Evolutionary conservation across 2,329 filamentous ascomycete species (phyloP).

Genomic region (Emmonsiellopsis sp.): DNA sequence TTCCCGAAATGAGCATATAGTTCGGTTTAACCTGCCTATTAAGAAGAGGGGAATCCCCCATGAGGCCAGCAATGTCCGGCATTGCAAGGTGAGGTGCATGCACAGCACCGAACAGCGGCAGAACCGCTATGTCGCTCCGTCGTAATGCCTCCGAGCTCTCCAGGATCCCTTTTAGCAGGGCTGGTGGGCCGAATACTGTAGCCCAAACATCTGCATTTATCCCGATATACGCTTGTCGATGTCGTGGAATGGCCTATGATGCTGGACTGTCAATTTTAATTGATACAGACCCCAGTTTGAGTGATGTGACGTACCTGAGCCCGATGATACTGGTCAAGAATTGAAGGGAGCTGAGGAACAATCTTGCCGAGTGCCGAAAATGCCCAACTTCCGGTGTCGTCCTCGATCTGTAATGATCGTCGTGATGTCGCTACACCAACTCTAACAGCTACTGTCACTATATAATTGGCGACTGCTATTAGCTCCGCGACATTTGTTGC

Average conservation of each 20-base stretch:
- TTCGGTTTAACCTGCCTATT: not conserved
- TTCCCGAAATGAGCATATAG: not conserved
- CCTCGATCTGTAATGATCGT: not conserved
- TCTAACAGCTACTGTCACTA: not conserved
- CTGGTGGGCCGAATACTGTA: not conserved
- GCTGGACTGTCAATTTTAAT: not conserved
- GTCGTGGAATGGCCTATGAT: not conserved
- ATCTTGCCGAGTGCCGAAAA: not conserved
- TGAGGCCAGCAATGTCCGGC: not conserved
- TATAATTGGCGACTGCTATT: too few species aligned
- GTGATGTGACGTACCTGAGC: too few species aligned
- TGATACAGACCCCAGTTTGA: not conserved
- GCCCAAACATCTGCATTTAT: not conserved
- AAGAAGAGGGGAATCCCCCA: not conserved
- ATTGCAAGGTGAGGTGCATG: not conserved
- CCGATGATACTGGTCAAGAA: too few species aligned
- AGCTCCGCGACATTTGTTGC: too few species aligned
- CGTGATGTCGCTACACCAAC: not conserved
- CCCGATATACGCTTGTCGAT: not conserved
- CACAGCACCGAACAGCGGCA: too few species aligned
- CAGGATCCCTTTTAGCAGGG: too few species aligned
- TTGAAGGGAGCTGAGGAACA: not conserved
- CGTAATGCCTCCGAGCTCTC: too few species aligned
- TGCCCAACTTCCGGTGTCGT: not conserved
- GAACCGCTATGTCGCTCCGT: too few species aligned